A percentile compares a stretch with the other conserved stretches of the same genome.
Conservation (phyloP, 2,329 filamentous ascomycete species). For the Penicillium sp. region DNA sequence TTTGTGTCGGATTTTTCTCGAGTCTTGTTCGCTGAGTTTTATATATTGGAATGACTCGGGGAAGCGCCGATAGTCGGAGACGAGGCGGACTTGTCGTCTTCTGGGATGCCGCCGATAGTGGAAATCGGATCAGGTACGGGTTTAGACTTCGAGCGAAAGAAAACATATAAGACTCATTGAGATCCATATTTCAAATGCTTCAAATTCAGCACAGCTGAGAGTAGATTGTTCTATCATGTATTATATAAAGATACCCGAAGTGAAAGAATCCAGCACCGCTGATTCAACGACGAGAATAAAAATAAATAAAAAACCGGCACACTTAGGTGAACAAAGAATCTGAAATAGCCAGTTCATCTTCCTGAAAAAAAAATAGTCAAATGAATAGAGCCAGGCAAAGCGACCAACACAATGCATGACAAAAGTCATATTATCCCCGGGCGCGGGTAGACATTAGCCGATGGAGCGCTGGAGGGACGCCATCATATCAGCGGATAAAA, state of each 20-base stretch:
- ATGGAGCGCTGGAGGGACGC: neutral
- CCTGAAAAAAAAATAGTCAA: neutral
- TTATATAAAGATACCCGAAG: neutral
- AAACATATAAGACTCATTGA: neutral
- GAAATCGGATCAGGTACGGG: neutral
- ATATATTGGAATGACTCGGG: neutral
- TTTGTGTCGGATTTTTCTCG: neutral
- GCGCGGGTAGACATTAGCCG: neutral
- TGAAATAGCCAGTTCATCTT: neutral
- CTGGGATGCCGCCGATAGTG: neutral
- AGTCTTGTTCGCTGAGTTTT: neutral
- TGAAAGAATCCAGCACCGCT: neutral
- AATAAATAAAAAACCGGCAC: neutral
- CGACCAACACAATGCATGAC: neutral
- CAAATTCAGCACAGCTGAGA: neutral
- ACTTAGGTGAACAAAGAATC: neutral
- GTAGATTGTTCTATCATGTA: neutral
- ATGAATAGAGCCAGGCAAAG: neutral
- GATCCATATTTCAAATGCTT: neutral
- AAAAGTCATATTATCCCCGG: neutral
- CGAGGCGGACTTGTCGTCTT: neutral
- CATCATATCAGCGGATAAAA: neutral
- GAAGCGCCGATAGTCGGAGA: conserved; percentile 13
- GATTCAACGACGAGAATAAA: neutral
- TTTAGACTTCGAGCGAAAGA: neutral